A percentile compares a stretch with the other conserved stretches of the same genome.
Evolutionary conservation across 139 green algal species (phyloP).

Genomic region (Yamagishiella unicocca): DNA sequence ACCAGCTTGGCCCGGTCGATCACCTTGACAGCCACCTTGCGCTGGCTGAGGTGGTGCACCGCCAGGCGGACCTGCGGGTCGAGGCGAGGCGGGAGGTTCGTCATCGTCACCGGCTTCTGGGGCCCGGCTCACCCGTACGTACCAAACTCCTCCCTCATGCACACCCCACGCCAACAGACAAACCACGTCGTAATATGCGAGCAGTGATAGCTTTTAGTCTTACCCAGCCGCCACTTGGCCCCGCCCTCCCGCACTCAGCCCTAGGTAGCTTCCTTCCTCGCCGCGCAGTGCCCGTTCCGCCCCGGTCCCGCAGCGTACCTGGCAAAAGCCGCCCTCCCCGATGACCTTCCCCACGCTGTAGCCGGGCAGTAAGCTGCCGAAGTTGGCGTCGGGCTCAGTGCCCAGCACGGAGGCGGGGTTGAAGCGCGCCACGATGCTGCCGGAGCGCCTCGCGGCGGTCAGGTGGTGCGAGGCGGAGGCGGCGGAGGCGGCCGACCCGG

Average conservation of each 20-base stretch:
- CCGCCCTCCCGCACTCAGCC: too few relatives aligned
- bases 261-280: too few relatives aligned
- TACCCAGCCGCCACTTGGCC: too few relatives aligned
- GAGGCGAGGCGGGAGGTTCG: too few relatives aligned
- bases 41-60: conserved; percentile 75
- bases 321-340: conserved; percentile 91
- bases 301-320: conserved; percentile 56
- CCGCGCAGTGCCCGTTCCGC: conserved; percentile 47
- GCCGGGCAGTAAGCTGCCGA: conserved; percentile 63
- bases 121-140: too few relatives aligned
- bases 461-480: background rate
- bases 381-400: background rate
- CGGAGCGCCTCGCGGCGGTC: background rate
- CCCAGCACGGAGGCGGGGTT: conserved; percentile 27
- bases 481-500: background rate
- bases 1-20: conserved; percentile 86
- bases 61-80: conserved; percentile 67
- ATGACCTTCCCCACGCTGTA: conserved; percentile 86
- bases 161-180: too few relatives aligned
- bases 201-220: too few relatives aligned
- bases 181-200: too few relatives aligned
- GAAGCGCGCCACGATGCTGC: conserved; percentile 14
- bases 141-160: too few relatives aligned
- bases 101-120: too few relatives aligned
- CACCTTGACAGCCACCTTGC: conserved; percentile 88